Percentiles rank a stretch among this genome's conserved stretches.
Conservation (phyloP, 257 asterid species). For the Solanum pennellii region DNA sequence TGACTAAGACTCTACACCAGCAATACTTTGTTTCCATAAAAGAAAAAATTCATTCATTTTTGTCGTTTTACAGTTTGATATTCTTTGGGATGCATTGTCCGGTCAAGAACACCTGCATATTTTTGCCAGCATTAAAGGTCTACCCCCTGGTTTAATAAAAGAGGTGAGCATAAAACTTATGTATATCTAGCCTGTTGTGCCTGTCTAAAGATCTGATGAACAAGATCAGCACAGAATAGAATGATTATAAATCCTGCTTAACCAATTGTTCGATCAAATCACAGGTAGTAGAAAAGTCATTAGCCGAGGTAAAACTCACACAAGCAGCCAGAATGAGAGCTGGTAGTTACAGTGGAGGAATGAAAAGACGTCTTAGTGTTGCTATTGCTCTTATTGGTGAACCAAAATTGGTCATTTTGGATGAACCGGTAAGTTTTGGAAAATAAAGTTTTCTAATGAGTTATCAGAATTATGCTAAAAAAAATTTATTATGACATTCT, state of each 20-base stretch:
- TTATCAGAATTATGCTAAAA: not conserved
- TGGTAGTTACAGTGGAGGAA: slow-evolving; percentile 90
- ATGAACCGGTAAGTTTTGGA: slow-evolving; percentile 64
- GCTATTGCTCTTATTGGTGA: slow-evolving; percentile 91
- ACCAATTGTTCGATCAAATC: not conserved
- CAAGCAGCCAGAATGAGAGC: slow-evolving; percentile 71
- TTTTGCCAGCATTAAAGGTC: slow-evolving; percentile 86
- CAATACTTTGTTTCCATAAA: not conserved
- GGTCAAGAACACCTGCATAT: slow-evolving; percentile 82
- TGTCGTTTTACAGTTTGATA: slow-evolving; percentile 55
- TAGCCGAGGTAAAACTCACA: slow-evolving; percentile 74
- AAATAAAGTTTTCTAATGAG: not conserved
- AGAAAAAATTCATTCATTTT: slow-evolving; percentile 3
- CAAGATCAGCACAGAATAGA: not conserved
- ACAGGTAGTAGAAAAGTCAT: slow-evolving; percentile 55
- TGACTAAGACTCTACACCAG: not conserved
- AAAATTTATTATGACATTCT: not conserved
- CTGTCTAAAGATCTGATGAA: not conserved
- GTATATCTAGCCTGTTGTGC: not conserved
- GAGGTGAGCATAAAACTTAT: slow-evolving; percentile 24
- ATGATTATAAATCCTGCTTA: not conserved
- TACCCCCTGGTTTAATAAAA: slow-evolving; percentile 41
- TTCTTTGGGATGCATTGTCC: slow-evolving; percentile 89
- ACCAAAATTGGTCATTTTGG: slow-evolving; percentile 75
- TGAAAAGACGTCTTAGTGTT: slow-evolving; percentile 91